Base-by-base conservation (phyloP, 306 rosid species). In the Biancaea sappan region DNA sequence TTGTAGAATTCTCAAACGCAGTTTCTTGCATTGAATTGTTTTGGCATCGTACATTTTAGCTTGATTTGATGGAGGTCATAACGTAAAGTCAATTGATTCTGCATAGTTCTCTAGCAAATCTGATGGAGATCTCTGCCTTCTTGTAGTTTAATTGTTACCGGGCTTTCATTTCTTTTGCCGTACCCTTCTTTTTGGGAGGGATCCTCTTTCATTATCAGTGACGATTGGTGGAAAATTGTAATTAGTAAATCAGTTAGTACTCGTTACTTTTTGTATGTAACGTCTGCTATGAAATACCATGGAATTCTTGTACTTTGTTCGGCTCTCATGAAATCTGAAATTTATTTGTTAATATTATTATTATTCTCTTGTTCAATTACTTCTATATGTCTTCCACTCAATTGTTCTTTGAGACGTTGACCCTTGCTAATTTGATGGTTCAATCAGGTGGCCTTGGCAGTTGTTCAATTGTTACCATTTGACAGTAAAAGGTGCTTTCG, bases 371-470 rank as follows among this genome's bases (percentile, higher is more conserved):
- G 61, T 75, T 71, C 67, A 51, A 76, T 50, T 68, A 73, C 24
- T 34, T 66, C n/a, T n/a, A n/a, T n/a, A n/a, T n/a, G 47, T 6
- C 12, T 48, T 75, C 29, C 41, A 21, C 38, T 31, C 41, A 43
- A 37, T 75, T 52, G 12, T 67, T 70, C 62, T 75, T 51, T 40
- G 61, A 64, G 64, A 75, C 4, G 0, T 43, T 84, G 31, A 77
- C 72, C 80, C 44, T 60, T 70, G 2, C 40, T 14, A 73, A 48
- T 77, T 69, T 69, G n/a, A 34, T 83, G 83, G 22, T 80, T 84
- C 67, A 66, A 64, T 60, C 74, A 85, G 88, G 81, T 84, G 82
- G 84, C 72, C 66, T 74, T 72, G 65, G 69, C 81, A 76, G 80
- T 57, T 25, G 64, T 80, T 79, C 71, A 46, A 58, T 51, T 41